These are phyloP conservation scores for Lasiosphaeriaceae sp. DNA, from an alignment of 495 filamentous ascomycete genomes.

Conservation along the genomic window DNA sequence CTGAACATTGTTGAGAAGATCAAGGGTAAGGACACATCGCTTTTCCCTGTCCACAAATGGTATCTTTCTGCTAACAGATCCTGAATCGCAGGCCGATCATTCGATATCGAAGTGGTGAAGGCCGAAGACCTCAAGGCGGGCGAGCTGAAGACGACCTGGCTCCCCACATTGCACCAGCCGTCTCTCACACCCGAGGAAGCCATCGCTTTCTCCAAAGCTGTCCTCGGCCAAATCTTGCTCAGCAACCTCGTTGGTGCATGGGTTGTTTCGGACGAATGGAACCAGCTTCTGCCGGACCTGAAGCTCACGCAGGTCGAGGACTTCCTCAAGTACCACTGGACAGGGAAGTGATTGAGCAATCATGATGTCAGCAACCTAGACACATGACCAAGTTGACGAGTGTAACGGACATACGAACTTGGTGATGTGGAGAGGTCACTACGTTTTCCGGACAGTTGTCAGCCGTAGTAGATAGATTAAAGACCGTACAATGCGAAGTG, in stretches of 20 bases:
- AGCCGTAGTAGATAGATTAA: too few species aligned
- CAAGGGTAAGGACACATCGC: constrained; percentile 45
- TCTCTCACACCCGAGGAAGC: constrained; percentile 40
- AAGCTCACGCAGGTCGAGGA: constrained; percentile 44
- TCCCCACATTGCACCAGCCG: constrained; percentile 37
- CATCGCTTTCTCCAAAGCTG: constrained; percentile 24
- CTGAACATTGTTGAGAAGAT: constrained; percentile 46
- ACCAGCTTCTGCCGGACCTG: constrained; percentile 50
- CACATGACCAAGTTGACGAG: background rate
- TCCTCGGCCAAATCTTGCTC: constrained; percentile 40
- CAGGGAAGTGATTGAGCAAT: too few species aligned
- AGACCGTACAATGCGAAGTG: too few species aligned
- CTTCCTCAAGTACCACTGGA: constrained; percentile 47
- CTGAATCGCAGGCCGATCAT: constrained; percentile 33
- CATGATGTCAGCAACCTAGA: background rate
- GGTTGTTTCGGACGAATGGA: constrained; percentile 49
- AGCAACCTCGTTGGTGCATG: constrained; percentile 35
- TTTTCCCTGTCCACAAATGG: too few species aligned
- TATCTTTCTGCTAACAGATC: too few species aligned
- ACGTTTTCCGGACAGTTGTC: too few species aligned
- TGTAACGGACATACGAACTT: background rate
- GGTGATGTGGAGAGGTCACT: too few species aligned
- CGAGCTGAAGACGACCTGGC: constrained; percentile 43
- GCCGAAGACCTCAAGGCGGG: constrained; percentile 43
- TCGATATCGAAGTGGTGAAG: constrained; percentile 43